Evolutionary conservation across 192 early-diverging fungal species (phyloP).

Genomic region (Coemansia umbellata): DNA sequence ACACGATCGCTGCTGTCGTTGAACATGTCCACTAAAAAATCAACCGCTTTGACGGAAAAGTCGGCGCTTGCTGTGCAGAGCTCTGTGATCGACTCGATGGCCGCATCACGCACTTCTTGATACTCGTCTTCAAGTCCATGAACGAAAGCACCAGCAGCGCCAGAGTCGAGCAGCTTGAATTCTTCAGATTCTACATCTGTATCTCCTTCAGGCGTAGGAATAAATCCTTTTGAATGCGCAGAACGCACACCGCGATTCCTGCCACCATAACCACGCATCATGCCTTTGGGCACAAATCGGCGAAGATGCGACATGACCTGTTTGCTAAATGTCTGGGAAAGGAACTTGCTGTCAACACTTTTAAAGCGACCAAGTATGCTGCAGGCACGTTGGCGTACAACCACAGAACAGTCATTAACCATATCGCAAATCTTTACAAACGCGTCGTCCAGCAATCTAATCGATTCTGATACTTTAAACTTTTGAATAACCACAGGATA

Average conservation of each 20-base stretch:
- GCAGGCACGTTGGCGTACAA: constrained; percentile 71
- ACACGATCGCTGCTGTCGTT: constrained; percentile 91
- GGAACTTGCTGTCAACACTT: constrained; percentile 54
- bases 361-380: constrained; percentile 62
- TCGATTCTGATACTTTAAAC: constrained; percentile 12
- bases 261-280: constrained; percentile 13
- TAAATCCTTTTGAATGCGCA: constrained; percentile 21
- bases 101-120: constrained; percentile 77
- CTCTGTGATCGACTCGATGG: constrained; percentile 82
- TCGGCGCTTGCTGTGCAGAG: constrained; percentile 64
- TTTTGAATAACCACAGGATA: constrained; percentile 41
- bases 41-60: constrained; percentile 71
- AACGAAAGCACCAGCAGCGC: constrained; percentile 90
- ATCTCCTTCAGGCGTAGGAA: constrained; percentile 61
- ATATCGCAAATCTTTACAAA: constrained; percentile 81
- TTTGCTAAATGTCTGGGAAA: constrained; percentile 75
- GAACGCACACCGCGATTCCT: constrained; percentile 11
- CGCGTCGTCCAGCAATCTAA: constrained; percentile 65
- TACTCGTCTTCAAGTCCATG: constrained; percentile 96
- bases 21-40: constrained; percentile 93
- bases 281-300: constrained; percentile 19
- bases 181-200: constrained; percentile 65
- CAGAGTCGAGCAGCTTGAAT: constrained; percentile 68
- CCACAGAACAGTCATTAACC: constrained; percentile 68
- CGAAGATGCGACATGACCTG: constrained; percentile 70